These are phyloP conservation scores for Amanita exitialis DNA, from an alignment of 768 basidiomycete genomes.

Conservation along the genomic window DNA sequence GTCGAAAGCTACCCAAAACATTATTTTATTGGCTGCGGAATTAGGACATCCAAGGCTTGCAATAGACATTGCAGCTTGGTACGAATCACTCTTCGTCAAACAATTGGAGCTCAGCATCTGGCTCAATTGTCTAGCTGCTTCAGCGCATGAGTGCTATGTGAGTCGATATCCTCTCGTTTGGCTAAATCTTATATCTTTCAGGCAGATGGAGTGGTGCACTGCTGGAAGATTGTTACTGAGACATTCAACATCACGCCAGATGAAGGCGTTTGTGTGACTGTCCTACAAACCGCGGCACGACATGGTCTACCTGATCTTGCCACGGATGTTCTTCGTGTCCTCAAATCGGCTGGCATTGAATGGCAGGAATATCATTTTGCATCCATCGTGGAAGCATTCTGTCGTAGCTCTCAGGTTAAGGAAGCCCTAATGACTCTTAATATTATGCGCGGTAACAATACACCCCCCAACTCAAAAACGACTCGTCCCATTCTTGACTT, in stretches of 20 bases:
- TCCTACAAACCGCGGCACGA: conserved; percentile 67
- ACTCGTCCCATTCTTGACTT: conserved; percentile 40
- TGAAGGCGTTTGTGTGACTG: conserved; percentile 62
- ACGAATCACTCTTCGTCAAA: conserved; percentile 45
- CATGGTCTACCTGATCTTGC: conserved; percentile 65
- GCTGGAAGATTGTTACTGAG: conserved; percentile 53
- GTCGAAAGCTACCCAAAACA: conserved; percentile 34
- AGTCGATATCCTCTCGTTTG: conserved; percentile 16
- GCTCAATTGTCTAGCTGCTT: conserved; percentile 56
- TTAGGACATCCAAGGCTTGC: conserved; percentile 55
- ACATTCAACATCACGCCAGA: conserved; percentile 48
- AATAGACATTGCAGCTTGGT: conserved; percentile 55
- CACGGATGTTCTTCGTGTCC: conserved; percentile 46
- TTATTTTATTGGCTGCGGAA: conserved; percentile 45
- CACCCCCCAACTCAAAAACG: conserved; percentile 42
- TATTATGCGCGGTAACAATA: conserved; percentile 45
- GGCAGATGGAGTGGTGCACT: conserved; percentile 54
- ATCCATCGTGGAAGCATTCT: conserved; percentile 67
- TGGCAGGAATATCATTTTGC: conserved; percentile 70
- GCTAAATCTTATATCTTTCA: conserved; percentile 17
- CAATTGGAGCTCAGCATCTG: conserved; percentile 46
- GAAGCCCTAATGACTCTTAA: conserved; percentile 53
- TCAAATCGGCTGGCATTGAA: conserved; percentile 37
- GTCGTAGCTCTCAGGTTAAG: conserved; percentile 41
- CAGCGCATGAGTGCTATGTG: conserved; percentile 61